Conservation (phyloP, 306 rosid genomes). For the Rosa lucieae region DNA sequence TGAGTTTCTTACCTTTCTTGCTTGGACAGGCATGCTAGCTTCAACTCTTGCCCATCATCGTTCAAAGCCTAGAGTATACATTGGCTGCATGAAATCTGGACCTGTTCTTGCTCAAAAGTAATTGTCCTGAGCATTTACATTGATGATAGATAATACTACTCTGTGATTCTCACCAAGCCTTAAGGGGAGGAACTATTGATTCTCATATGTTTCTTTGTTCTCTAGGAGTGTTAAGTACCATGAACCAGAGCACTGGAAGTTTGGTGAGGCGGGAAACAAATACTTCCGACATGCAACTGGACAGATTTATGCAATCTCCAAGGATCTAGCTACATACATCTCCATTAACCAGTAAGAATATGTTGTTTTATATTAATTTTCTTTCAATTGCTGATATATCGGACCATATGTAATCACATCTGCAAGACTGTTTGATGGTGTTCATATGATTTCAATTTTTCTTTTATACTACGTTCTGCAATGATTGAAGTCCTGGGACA, state of each 20-base stretch:
- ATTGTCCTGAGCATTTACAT: conserved; percentile 15
- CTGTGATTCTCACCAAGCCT: background rate
- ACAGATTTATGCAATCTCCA: conserved; percentile 95
- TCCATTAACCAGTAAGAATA: conserved; percentile 79
- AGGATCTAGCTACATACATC: conserved; percentile 84
- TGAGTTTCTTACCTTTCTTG: conserved; percentile 16
- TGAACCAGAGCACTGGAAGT: conserved; percentile 98
- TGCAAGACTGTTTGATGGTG: background rate
- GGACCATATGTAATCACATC: background rate
- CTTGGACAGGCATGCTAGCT: conserved; percentile 71
- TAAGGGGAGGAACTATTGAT: conserved; percentile 7
- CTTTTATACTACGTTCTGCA: background rate
- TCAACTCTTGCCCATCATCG: conserved; percentile 83
- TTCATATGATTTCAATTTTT: conserved; percentile 6
- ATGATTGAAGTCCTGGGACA: conserved; percentile 9
- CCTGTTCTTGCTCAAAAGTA: conserved; percentile 92
- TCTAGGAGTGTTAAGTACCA: conserved; percentile 86
- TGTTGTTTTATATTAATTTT: background rate
- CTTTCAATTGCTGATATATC: background rate
- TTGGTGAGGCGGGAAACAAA: conserved; percentile 97
- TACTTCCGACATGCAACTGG: conserved; percentile 98
- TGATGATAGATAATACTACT: conserved; percentile 4
- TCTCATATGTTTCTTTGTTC: conserved; percentile 3
- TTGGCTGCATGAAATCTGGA: conserved; percentile 99
- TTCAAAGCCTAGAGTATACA: conserved; percentile 90